A percentile compares a stretch with the other conserved stretches of the same genome.
These are phyloP conservation scores for Medicago ruthenica DNA, from an alignment of 306 rosid genomes.

Conservation along the genomic window DNA sequence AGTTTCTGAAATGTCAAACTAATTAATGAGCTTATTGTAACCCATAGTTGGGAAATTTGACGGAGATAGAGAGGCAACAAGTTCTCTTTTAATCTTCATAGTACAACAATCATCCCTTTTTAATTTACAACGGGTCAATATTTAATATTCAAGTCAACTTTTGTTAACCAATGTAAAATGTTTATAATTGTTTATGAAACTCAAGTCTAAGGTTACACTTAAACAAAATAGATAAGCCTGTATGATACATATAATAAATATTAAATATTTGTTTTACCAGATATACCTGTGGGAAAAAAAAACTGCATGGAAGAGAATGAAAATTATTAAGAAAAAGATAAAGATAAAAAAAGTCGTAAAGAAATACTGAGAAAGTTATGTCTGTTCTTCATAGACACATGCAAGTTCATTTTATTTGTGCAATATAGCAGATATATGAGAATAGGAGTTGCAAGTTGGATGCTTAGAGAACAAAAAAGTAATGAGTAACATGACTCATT, in stretches of 20 bases:
- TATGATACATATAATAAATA: no score
- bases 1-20: slow-evolving; percentile 10
- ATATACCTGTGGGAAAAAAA: no score
- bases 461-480: slow-evolving; percentile 36
- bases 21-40: background rate
- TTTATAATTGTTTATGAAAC: no score
- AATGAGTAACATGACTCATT: slow-evolving; percentile 26
- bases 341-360: no score
- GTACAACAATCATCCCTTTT: background rate
- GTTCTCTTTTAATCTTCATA: background rate
- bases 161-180: background rate
- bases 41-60: slow-evolving; percentile 1
- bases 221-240: no score
- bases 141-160: slow-evolving; percentile 18
- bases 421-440: background rate
- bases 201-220: no score
- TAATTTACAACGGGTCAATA: background rate
- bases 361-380: background rate
- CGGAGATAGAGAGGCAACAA: background rate
- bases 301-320: no score
- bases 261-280: no score
- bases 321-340: background rate
- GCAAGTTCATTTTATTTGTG: background rate
- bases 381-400: background rate
- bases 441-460: background rate